A percentile compares a stretch with the other conserved stretches of the same genome.
These are phyloP conservation scores for Pseudogymnoascus sp. DNA, from an alignment of 2,329 filamentous ascomycete species.

Conservation along the genomic window DNA sequence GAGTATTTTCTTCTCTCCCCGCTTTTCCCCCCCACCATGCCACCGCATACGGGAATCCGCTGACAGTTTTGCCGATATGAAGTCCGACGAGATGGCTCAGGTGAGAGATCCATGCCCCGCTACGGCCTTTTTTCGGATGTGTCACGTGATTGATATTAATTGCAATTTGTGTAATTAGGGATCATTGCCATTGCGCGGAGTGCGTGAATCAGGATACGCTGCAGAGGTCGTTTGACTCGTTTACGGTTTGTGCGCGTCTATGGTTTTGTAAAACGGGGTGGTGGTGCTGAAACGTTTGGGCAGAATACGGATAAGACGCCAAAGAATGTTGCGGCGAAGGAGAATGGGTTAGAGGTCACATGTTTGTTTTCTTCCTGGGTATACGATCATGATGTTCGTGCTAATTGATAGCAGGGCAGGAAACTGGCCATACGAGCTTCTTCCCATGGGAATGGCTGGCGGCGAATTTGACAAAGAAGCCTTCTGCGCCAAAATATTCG, in stretches of 20 bases:
- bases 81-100: conserved; percentile 5
- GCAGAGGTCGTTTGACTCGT: conserved; percentile 62
- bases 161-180: conserved; percentile 33
- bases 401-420: conserved; percentile 44
- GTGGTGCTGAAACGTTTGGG: conserved; percentile 13
- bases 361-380: conserved; percentile 37
- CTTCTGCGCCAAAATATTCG: conserved; percentile 11
- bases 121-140: neutral
- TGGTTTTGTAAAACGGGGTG: neutral
- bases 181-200: conserved; percentile 61
- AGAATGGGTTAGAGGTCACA: conserved; percentile 36
- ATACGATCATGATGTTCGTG: neutral
- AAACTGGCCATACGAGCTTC: conserved; percentile 58
- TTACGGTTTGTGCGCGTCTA: conserved; percentile 42
- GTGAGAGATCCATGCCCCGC: neutral
- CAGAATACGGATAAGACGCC: conserved; percentile 36
- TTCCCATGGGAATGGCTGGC: conserved; percentile 59
- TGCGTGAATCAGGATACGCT: conserved; percentile 64
- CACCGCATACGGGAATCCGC: neutral
- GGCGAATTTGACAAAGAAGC: conserved; percentile 32
- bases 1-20: neutral
- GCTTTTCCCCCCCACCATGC: neutral
- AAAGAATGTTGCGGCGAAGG: conserved; percentile 25
- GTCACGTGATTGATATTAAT: neutral
- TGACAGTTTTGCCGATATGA: neutral